Percentiles rank a stretch among this genome's conserved stretches.
Evolutionary conservation across 805 yeast species (phyloP).

Genomic region (Saccharomycopsis fibuligera): DNA sequence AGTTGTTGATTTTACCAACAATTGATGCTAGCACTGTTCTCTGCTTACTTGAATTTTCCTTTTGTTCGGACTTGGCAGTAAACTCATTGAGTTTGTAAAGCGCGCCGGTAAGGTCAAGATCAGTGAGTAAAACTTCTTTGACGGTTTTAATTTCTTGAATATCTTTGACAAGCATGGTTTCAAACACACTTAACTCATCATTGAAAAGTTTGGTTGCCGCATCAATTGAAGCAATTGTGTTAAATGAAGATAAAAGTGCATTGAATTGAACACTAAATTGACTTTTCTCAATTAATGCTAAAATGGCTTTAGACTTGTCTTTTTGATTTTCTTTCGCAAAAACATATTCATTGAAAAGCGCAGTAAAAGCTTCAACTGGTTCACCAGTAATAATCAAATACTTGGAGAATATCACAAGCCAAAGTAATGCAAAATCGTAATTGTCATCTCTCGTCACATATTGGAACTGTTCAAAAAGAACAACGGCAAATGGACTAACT

Average conservation of each 20-base stretch:
- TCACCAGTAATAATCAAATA: conserved; percentile 56
- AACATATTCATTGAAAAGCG: conserved; percentile 12
- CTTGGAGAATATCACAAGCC: conserved; percentile 47
- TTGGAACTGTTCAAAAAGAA: conserved; percentile 64
- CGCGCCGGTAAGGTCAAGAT: conserved; percentile 13
- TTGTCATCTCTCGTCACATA: conserved; percentile 36
- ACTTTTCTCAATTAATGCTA: neutral
- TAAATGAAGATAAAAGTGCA: no score
- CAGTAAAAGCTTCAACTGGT: conserved; percentile 26
- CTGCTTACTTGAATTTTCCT: neutral
- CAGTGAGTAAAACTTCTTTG: conserved; percentile 9
- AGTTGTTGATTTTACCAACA: conserved; percentile 3
- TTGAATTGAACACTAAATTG: no score
- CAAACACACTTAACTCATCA: conserved; percentile 8
- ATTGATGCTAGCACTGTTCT: neutral
- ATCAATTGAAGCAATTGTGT: neutral
- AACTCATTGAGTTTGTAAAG: neutral
- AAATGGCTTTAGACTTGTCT: neutral
- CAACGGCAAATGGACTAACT: conserved; percentile 51
- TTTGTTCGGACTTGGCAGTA: neutral
- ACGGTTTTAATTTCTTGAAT: neutral
- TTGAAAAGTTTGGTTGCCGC: neutral
- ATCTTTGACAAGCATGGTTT: conserved; percentile 1
- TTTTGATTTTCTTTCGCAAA: neutral
- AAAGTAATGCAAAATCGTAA: conserved; percentile 30